A percentile compares a stretch with the other conserved stretches of the same genome.
These are phyloP conservation scores for Aspergillus carbonarius DNA, from an alignment of 2,329 filamentous ascomycete species.

Conservation along the genomic window DNA sequence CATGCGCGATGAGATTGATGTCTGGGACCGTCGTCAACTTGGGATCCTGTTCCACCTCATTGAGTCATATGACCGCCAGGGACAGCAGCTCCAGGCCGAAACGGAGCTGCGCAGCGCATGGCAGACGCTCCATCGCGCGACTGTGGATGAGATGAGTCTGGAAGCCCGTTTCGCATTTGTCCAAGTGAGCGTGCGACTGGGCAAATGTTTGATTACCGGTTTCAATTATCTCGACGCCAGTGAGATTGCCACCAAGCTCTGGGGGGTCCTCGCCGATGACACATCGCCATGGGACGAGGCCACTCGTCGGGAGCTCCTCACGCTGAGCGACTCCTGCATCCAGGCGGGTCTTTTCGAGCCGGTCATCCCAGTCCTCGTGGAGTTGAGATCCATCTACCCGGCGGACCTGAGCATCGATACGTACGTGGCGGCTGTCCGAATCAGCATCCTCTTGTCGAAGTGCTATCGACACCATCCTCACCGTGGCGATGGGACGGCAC, in stretches of 20 bases:
- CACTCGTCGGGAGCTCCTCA: background rate
- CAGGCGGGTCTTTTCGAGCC: background rate
- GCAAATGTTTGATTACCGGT: background rate
- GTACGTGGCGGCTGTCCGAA: background rate
- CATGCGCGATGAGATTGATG: background rate
- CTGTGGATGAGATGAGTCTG: background rate
- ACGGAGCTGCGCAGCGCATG: background rate
- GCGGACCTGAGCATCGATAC: background rate
- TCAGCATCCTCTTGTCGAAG: background rate
- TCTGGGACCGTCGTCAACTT: background rate
- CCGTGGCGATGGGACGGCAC: background rate
- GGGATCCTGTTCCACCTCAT: background rate
- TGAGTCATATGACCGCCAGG: background rate
- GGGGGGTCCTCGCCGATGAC: background rate
- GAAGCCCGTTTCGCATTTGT: background rate
- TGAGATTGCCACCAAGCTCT: background rate
- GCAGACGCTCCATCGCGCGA: background rate
- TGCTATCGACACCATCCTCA: background rate
- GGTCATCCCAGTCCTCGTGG: background rate
- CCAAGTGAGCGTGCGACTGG: background rate
- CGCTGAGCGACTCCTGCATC: background rate
- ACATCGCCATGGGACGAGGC: background rate
- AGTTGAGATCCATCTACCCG: background rate
- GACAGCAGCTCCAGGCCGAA: background rate
- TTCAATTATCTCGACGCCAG: background rate